Base-by-base conservation (phyloP, 2,329 filamentous ascomycete genomes). In the Diaporthe longicolla region DNA sequence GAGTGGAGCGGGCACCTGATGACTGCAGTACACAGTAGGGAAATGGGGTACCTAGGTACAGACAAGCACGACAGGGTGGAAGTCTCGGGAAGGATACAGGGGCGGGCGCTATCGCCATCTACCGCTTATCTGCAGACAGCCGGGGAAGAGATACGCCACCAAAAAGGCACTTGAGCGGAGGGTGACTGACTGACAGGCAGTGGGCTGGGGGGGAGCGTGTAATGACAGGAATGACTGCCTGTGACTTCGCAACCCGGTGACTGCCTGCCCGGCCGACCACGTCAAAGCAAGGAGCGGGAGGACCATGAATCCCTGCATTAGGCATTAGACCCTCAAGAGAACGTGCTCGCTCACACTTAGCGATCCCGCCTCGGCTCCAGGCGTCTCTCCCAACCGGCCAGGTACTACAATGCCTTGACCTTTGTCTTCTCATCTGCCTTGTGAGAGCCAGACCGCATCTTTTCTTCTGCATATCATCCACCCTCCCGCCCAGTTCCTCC, bases 271-370 rank as follows among this genome's bases (percentile, higher is more conserved):
- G 48, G 26, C 61, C 43, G 61, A 45, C 45, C 45, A 68, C 45
- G 63, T 68, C 63, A 68, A 68, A 68, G 63, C 63, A 68, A 54
- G 48, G 15, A 40, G 48, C 45, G 29, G 63, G 63, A 48, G 11
- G 21, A 9, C 48, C 45, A 29, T 54, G 63, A 68, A 68, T 54
- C 63, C 63, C 63, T 68, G 63, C 63, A 68, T 68, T 68, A 68
- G 63, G 63, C 63, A 68, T 68, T 68, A 68, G 63, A 68, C 63
- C 45, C 63, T 66, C 63, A 66, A 37, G 45, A 24, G 63, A 54
- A 26, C 63, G 48, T 68, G 63, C 63, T 68, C 32, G 48, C 32
- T 54, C 63, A n/a, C 45, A 26, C 63, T 43, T 37, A 66, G 63
- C 37, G 45, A 66, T 52, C 63, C 63, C 61, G 59, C 59, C 59